Base-by-base conservation (phyloP, 2,329 filamentous ascomycete species). In the Hirsutella thompsonii region DNA sequence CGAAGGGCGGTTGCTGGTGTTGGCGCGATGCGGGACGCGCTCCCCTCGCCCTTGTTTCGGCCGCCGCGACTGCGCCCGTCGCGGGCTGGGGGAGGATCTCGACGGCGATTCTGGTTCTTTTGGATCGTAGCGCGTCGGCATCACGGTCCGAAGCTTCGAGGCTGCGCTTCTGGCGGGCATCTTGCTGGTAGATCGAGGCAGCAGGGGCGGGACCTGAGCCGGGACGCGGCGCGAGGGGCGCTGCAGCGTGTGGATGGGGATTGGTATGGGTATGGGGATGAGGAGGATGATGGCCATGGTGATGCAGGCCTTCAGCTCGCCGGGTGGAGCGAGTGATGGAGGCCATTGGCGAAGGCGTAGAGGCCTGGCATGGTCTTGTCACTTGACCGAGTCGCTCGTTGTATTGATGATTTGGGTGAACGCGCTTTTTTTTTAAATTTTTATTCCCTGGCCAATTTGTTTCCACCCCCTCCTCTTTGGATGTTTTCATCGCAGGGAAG, bases 81-180 rank as follows among this genome's bases (percentile, higher is more conserved):
- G 52, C 49, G 38, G 56, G 55, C 39, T 55, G 56, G 43, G 55
- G 47, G 38, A 68, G 55, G 37, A 76, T 72, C 50, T 76, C 72
- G 47, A 75, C 69, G 20, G 69, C 60, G 49, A 76, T 69, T 45
- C 67, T 62, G 40, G 67, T 56, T 55, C 63, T 69, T 58, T 77
- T 78, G 41, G 60, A 53, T 42, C 63, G 62, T 36, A 64, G 50
- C 38, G 59, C 55, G 46, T 70, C 66, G 50, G 63, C 58, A 42
- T 72, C 67, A 52, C 58, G 58, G 38, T 68, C 63, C 42, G 58
- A 46, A 39, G 57, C 47, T 39, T 72, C 68, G 49, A 70, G 62
- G 38, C 58, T 59, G 47, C 71, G 66, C 58, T 75, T 75, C 53
- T 60, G 66, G 50, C 64, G 64, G 49, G 59, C 61, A 46, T 58